Base-by-base conservation (phyloP, 148 eudicot species). In the Selenicereus undatus region DNA sequence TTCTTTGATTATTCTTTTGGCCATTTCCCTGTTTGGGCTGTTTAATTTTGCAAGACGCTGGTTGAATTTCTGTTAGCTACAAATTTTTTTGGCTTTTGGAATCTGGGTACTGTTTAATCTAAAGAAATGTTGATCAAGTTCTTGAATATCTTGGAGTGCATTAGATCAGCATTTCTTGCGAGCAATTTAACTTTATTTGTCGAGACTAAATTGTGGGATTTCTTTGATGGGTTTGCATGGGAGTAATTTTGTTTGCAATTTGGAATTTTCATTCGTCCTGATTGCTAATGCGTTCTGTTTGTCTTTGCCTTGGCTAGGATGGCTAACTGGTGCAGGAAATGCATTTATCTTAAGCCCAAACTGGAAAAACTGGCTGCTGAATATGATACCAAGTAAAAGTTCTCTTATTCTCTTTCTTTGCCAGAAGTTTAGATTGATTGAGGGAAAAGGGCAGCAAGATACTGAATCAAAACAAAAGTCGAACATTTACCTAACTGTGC, bases 281-380 rank as follows among this genome's bases (percentile, higher is more conserved):
- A 7, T 64, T 73, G 48, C 52, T 77, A 27, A 51, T 62, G 26
- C 76, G 45, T 27, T 17, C 56, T 42, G 60, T 54, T 10, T 68
- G n/a, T 64, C 76, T 45, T 1, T 71, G 21, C 79, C 81, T 85
- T 83, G 60, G 70, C 80, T 82, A 91, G 95, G 97, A 91, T 89
- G 93, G 97, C 94, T 72, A 79, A 90, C 36, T 93, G 98, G 98
- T 95, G 98, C 90, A 87, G 98, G 78, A 95, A 95, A 87, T 95
- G 98, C 90, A 95, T 95, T 54, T 95, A 91, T 83, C 85, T 95
- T 85, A 92, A 90, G 88, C 98, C 98, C 42, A 93, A 96, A 82
- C 78, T 96, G 88, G 99, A 96, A 83, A 96, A 93, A 88, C 43
- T 96, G 78, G 94, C 97, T n/a, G 93, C 97, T 20, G 97, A 95